Evolutionary conservation across 2,329 filamentous ascomycete species (phyloP).

Genomic region (Aspergillus luchuensis): DNA sequence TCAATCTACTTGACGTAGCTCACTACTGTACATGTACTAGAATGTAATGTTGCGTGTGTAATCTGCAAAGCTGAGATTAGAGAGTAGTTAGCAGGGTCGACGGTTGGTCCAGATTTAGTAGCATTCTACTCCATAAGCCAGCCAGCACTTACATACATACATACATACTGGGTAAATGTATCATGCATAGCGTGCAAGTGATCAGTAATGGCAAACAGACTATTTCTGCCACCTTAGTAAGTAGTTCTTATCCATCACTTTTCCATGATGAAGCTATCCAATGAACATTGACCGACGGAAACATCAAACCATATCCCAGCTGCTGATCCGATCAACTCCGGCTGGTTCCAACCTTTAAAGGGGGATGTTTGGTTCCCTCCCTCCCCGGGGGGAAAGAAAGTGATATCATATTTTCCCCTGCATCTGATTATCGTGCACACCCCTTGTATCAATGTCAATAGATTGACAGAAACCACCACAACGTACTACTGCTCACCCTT

Average conservation of each 20-base stretch:
- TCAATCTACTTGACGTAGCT: conserved; percentile 5
- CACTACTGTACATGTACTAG: not conserved
- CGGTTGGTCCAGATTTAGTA: not conserved
- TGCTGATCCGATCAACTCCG: not conserved
- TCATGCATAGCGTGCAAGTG: not conserved
- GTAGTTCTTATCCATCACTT: not conserved
- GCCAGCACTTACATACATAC: not conserved
- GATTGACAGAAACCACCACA: conserved; percentile 3
- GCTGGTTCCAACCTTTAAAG: not conserved
- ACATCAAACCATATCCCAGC: not conserved
- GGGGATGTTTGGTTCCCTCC: not conserved
- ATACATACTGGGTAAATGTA: not conserved
- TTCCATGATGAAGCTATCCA: not conserved
- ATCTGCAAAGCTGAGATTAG: not conserved
- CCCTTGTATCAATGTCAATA: conserved; percentile 13
- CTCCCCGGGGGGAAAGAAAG: not conserved
- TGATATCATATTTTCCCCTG: conserved; percentile 22
- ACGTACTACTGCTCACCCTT: too few species aligned
- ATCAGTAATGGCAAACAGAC: not conserved
- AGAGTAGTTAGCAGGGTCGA: not conserved
- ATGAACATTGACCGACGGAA: not conserved
- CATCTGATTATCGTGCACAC: conserved; percentile 17
- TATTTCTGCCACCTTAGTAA: not conserved
- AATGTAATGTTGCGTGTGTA: not conserved
- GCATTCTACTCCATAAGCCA: not conserved